Conservation (phyloP, 2,329 filamentous ascomycete genomes). For the Didymella sp. region DNA sequence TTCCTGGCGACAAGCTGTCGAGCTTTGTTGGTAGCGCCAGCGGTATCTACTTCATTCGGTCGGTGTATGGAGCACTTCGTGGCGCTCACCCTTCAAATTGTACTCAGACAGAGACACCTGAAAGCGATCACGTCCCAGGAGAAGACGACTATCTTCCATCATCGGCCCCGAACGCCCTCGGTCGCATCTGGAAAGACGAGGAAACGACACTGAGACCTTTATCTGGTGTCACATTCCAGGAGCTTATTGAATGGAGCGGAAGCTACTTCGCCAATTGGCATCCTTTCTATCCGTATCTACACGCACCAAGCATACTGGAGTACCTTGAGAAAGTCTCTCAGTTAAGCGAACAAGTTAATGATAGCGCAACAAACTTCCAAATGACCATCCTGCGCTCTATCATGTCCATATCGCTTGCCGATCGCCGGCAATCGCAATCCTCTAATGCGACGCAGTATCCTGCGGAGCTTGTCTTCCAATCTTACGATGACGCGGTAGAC, state of each 20-base stretch:
- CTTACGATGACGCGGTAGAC: constrained; percentile 59
- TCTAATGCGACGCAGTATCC: constrained; percentile 47
- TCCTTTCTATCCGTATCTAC: constrained; percentile 63
- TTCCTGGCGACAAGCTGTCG: constrained; percentile 55
- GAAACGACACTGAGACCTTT: constrained; percentile 37
- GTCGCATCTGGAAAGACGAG: constrained; percentile 38
- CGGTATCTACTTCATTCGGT: constrained; percentile 66
- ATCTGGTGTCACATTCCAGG: constrained; percentile 52
- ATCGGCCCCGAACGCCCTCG: constrained; percentile 25
- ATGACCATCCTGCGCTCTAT: constrained; percentile 57
- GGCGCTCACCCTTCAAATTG: constrained; percentile 28
- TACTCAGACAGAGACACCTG: constrained; percentile 32
- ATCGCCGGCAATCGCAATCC: constrained; percentile 55
- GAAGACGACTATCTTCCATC: constrained; percentile 62
- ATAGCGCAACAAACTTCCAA: constrained; percentile 41
- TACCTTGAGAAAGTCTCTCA: constrained; percentile 55
- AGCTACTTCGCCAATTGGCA: constrained; percentile 67
- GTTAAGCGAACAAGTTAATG: constrained; percentile 39
- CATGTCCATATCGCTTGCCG: constrained; percentile 62
- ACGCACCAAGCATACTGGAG: constrained; percentile 60
- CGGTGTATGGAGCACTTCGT: constrained; percentile 60
- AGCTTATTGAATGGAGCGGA: constrained; percentile 59
- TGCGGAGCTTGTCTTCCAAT: constrained; percentile 55
- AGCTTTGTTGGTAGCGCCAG: constrained; percentile 65
- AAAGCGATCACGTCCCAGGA: constrained; percentile 59